phyloP scores from a whole-genome alignment of 2,329 filamentous ascomycete genomes.

The Paecilomyces sp. region DNA sequence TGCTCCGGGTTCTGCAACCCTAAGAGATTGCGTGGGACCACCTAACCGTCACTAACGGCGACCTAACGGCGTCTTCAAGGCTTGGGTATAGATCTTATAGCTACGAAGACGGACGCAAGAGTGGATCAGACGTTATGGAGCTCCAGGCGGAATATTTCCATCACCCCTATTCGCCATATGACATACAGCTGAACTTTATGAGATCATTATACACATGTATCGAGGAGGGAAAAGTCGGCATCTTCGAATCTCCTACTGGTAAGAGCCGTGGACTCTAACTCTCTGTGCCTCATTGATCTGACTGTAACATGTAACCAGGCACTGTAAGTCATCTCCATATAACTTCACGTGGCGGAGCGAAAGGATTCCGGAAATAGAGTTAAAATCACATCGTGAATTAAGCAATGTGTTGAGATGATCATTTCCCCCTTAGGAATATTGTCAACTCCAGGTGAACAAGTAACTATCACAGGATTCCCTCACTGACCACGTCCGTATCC shows the following conservation, averaged over 20 bases:
- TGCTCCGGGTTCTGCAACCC: background rate
- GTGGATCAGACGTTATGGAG: constrained; percentile 20
- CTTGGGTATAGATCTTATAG: background rate
- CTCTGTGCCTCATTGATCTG: background rate
- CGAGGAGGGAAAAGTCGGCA: constrained; percentile 71
- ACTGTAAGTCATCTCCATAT: constrained; percentile 27
- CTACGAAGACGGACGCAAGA: background rate
- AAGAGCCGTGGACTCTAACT: constrained; percentile 27
- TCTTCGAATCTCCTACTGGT: constrained; percentile 91
- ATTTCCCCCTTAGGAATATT: background rate
- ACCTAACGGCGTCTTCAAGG: background rate
- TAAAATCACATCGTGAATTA: background rate
- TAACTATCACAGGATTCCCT: background rate
- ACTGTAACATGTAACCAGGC: constrained; percentile 17
- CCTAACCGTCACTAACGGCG: background rate
- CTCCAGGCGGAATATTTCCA: constrained; percentile 56
- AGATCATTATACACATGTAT: constrained; percentile 70
- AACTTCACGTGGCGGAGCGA: background rate
- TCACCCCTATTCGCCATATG: constrained; percentile 81
- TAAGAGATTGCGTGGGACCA: background rate
- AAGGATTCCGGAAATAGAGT: background rate
- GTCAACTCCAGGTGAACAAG: background rate
- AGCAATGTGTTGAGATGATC: background rate
- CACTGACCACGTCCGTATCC: constrained; percentile 2
- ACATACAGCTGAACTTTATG: constrained; percentile 87